phyloP scores from a whole-genome alignment of 306 rosid species.

The Vigna mungo region DNA sequence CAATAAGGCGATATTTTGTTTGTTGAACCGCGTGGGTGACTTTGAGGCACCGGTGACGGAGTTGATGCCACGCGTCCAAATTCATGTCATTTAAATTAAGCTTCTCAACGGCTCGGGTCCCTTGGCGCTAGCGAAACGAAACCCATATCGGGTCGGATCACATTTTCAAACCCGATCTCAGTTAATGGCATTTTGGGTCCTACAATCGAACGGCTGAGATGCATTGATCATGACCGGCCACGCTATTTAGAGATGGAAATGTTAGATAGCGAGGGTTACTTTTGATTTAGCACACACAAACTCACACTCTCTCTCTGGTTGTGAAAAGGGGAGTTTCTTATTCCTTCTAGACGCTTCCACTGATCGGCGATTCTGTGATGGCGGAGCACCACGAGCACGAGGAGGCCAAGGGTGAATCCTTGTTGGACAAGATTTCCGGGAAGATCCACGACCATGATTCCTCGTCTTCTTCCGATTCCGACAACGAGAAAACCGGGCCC shows the following conservation, averaged over 20 bases:
- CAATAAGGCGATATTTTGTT: background rate
- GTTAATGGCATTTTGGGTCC: background rate
- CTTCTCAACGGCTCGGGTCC: conserved; percentile 38
- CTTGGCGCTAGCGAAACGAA: conserved; percentile 34
- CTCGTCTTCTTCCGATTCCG: conserved; percentile 73
- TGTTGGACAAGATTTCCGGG: conserved; percentile 71
- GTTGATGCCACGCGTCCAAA: conserved; percentile 43
- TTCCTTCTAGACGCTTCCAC: conserved; percentile 48
- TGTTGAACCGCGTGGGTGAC: conserved; percentile 27
- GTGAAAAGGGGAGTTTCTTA: conserved; percentile 35
- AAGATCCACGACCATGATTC: conserved; percentile 78
- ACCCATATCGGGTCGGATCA: background rate
- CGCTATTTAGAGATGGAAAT: conserved; percentile 48
- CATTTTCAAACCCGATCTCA: background rate
- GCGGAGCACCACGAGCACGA: conserved; percentile 67
- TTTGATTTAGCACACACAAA: background rate
- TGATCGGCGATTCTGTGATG: conserved; percentile 36
- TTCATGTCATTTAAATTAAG: conserved; percentile 2
- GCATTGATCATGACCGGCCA: conserved; percentile 1
- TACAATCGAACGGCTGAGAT: conserved; percentile 47
- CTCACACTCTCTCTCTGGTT: background rate
- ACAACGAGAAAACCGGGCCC: conserved; percentile 50
- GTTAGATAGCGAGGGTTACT: background rate
- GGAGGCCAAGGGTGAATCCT: conserved; percentile 59
- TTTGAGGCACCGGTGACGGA: conserved; percentile 22